Conservation (phyloP, 2,329 filamentous ascomycete genomes). For the Eutypa lata region DNA sequence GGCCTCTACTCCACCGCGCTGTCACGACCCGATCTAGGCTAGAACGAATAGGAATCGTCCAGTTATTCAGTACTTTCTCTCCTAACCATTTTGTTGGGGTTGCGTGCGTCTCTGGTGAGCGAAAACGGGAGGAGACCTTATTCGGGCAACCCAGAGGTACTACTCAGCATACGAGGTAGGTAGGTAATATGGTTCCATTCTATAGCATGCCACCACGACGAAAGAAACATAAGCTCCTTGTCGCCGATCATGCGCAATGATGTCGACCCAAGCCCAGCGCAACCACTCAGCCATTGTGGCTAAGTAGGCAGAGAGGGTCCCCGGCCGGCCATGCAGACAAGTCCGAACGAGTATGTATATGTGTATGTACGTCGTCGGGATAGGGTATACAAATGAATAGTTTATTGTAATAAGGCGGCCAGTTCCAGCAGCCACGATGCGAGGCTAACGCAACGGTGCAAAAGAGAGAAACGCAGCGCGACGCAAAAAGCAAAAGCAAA, state of each 20-base stretch:
- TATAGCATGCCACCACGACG: slow-evolving; percentile 1
- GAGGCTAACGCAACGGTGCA: not conserved
- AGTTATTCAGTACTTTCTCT: not conserved
- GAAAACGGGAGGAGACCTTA: not conserved
- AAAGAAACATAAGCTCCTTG: not conserved
- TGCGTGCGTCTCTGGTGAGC: not conserved
- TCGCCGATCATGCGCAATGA: not conserved
- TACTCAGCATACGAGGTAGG: not conserved
- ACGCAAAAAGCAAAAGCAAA: not conserved
- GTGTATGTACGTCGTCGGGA: not conserved
- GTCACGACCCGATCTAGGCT: not conserved
- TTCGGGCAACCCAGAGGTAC: not conserved
- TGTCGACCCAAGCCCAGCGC: not conserved
- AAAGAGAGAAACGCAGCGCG: not conserved
- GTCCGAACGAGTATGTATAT: not conserved
- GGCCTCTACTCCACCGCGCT: not conserved
- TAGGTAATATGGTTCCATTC: not conserved
- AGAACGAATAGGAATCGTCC: not conserved
- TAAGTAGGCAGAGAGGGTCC: not conserved
- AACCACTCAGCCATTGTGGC: not conserved
- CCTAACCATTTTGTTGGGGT: not conserved
- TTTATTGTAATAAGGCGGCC: not conserved
- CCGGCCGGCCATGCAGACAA: not conserved
- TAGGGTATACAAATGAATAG: not conserved
- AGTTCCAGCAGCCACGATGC: not conserved